These are phyloP conservation scores for Leccinum fibrillosum DNA, from an alignment of 768 basidiomycete genomes.

Conservation along the genomic window DNA sequence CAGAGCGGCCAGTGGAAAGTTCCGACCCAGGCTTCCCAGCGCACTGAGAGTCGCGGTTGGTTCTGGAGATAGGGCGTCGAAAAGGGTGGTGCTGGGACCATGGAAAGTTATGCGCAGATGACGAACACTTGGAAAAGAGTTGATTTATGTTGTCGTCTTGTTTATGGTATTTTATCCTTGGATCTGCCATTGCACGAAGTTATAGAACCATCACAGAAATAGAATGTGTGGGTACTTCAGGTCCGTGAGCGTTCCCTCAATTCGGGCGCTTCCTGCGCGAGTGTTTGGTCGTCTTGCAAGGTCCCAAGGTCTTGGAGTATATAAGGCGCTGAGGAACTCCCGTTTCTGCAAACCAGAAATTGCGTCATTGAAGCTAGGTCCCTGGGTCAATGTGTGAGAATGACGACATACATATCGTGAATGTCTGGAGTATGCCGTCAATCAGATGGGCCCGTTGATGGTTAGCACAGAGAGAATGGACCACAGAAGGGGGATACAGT, in stretches of 20 bases:
- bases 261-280: neutral
- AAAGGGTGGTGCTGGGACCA: neutral
- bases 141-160: neutral
- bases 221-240: neutral
- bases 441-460: neutral
- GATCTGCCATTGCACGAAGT: neutral
- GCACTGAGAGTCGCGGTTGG: neutral
- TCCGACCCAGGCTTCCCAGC: neutral
- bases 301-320: neutral
- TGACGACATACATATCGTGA: too few species aligned
- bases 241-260: neutral
- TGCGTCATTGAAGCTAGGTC: too few species aligned
- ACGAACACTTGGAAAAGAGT: neutral
- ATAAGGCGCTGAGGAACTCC: neutral
- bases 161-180: neutral
- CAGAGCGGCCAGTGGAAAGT: conserved; percentile 7
- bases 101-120: neutral
- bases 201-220: neutral
- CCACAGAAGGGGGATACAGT: neutral
- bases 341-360: neutral
- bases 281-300: neutral
- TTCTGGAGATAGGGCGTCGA: neutral
- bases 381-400: too few species aligned
- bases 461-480: neutral
- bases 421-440: too few species aligned